Evolutionary conservation across 306 rosid genomes (phyloP), one percentile per base, ranked within the genome.

Genomic region (Comarum palustre): DNA sequence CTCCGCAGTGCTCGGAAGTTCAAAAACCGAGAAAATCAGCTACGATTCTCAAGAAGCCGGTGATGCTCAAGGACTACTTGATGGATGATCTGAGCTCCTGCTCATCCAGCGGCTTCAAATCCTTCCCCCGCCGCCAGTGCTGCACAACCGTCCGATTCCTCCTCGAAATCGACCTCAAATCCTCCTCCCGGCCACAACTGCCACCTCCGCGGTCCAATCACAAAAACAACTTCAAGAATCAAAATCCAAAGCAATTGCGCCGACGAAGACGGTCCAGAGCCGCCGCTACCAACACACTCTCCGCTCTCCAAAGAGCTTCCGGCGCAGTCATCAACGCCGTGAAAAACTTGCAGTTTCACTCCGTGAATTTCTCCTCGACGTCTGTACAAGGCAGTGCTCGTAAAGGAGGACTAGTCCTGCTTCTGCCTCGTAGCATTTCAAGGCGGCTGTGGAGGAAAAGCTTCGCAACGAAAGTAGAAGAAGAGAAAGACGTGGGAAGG

Each of bases 101-200:
- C 73, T 89, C 98, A 70, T 91, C 97, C 48, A 86, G 74, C 82
- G 94, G 94, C 42, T 91, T 91, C 88, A 87, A 84, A 70, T 87
- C 96, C 11, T 77, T 93, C 24, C 92, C 97, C 0, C 89, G 97
- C 29, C 78, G 89, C 39, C 91, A 82, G 51, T 93, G 95, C 86
- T 89, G 96, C 90, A 58, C 86, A 36, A 78, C 79, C 66, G 77
- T 84, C 72, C 78, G 86, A 19, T 76, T 86, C 50, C 84, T 88
- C 66, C 79, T 84, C 71, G 82, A 88, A 54, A 69, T 75, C 72
- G 88, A 86, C 48, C 85, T 88, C 73, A 83, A 71, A 69, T 60
- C 69, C 59, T 83, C 60, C 50, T 65, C 58, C 59, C 4, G 4
- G 14, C 67, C 67, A 34, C 67, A 1, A 61, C 45, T 61, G 5